These are phyloP conservation scores for Fusarium nurragi DNA, from an alignment of 2,329 filamentous ascomycete species.

Conservation along the genomic window DNA sequence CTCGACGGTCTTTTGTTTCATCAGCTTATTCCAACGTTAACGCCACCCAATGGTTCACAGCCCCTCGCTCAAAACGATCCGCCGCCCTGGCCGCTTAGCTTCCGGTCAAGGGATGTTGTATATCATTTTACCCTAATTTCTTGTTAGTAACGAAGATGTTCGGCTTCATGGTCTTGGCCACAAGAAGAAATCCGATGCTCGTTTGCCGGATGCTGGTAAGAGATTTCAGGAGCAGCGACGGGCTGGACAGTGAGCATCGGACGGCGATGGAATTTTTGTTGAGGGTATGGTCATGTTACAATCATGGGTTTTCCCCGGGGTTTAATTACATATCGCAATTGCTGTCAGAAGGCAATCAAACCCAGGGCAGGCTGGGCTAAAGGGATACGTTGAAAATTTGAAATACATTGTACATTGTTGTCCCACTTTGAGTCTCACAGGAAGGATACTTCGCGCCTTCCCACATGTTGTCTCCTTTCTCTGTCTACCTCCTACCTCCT, in stretches of 20 bases:
- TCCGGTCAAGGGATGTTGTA: neutral
- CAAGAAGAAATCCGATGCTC: neutral
- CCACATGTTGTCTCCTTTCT: neutral
- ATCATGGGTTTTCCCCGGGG: no score
- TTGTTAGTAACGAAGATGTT: neutral
- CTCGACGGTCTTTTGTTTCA: neutral
- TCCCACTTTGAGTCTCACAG: neutral
- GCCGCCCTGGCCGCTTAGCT: neutral
- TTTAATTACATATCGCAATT: neutral
- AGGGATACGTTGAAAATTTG: neutral
- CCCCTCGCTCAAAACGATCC: neutral
- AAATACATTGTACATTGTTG: neutral
- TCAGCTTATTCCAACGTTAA: neutral
- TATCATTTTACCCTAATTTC: neutral
- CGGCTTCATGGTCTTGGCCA: no score
- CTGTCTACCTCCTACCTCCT: neutral
- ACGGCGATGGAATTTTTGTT: neutral
- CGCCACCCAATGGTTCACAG: neutral
- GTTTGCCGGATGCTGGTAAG: neutral
- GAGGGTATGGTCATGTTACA: neutral
- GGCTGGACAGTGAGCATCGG: neutral
- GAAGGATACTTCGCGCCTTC: neutral
- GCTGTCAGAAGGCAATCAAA: neutral
- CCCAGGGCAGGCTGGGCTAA: neutral
- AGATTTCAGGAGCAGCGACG: neutral